Evolutionary conservation across 768 basidiomycete genomes (phyloP), one percentile per base, ranked within the genome.

Genomic region (Tylopilus sp.): DNA sequence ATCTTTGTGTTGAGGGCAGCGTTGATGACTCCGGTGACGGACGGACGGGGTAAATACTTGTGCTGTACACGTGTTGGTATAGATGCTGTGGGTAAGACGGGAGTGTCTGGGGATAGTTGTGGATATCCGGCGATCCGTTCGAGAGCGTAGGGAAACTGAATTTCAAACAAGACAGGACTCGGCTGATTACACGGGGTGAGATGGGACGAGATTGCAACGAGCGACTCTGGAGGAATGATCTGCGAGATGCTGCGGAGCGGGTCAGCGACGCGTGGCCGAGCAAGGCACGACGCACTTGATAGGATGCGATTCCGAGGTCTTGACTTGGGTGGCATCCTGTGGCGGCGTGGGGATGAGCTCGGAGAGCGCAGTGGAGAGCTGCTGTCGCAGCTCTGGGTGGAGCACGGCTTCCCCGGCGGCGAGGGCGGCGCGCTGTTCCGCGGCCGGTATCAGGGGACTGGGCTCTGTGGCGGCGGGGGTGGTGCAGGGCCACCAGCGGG

Each of bases 231-330:
- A 2, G 84, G 82, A 63, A 85, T 72, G 42, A 85, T 74, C n/a
- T 74, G 70, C 0, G 84, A 84, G 36, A 84, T 76, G 55, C 81
- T 82, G 60, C 31, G 29, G 19, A 16, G 31, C 57, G 0, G 61
- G 58, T 19, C 40, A 7, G 48, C 3, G 41, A 21, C 29, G 6
- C 2, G 13, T 6, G 45, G 13, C 16, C 17, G 45, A n/a, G n/a
- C n/a, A n/a, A n/a, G 41, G 19, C 47, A n/a, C 6, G 45, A 72
- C 80, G 47, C 56, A 89, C 89, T 92, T 90, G 65, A 95, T 88
- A 8, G 92, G 91, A 69, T 92, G 91, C 0, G 86, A 80, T 22
- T 80, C 76, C 3, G 89, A 91, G 1, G 89, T 92, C 63, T 89
- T 92, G 52, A 85, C 9, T 19, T 50, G 41, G 40, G 29, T 48